Conservation (phyloP, 2,329 filamentous ascomycete species). For the Colletotrichum coccodes region DNA sequence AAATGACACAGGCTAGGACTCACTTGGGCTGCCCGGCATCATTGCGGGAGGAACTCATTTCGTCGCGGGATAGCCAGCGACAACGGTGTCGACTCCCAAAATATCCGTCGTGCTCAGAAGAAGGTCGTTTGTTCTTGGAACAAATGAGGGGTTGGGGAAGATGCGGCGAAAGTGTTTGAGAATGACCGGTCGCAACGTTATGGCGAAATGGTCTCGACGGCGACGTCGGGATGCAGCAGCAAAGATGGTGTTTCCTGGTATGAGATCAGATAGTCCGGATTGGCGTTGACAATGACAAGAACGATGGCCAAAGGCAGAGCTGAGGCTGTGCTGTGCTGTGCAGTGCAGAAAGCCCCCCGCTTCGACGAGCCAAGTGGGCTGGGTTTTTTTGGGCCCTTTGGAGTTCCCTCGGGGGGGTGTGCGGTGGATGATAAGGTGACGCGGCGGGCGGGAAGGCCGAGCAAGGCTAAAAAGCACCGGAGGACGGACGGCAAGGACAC, state of each 20-base stretch:
- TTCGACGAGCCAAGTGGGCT: constrained; percentile 35
- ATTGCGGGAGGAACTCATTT: constrained; percentile 41
- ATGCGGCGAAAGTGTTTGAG: constrained; percentile 11
- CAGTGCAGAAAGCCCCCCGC: constrained; percentile 32
- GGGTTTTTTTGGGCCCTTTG: constrained; percentile 31
- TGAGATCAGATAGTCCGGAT: constrained; percentile 21
- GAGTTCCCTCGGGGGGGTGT: constrained; percentile 17
- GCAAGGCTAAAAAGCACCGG: constrained; percentile 6
- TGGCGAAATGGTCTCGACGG: not conserved
- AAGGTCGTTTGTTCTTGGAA: constrained; percentile 19
- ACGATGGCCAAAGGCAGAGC: constrained; percentile 29
- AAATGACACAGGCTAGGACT: constrained; percentile 32
- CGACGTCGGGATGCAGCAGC: constrained; percentile 14
- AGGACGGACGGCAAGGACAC: not conserved
- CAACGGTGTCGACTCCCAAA: constrained; percentile 31
- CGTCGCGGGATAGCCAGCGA: constrained; percentile 33
- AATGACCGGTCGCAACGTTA: constrained; percentile 13
- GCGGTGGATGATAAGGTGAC: constrained; percentile 33
- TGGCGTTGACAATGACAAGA: constrained; percentile 33
- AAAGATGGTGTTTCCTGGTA: constrained; percentile 6
- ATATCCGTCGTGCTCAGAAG: constrained; percentile 20
- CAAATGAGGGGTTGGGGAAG: constrained; percentile 24
- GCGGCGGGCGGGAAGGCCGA: constrained; percentile 32
- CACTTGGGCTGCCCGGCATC: constrained; percentile 49
- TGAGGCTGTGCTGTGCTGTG: constrained; percentile 36